phyloP scores from a whole-genome alignment of 805 yeast species.

The Metschnikowia sp. region DNA sequence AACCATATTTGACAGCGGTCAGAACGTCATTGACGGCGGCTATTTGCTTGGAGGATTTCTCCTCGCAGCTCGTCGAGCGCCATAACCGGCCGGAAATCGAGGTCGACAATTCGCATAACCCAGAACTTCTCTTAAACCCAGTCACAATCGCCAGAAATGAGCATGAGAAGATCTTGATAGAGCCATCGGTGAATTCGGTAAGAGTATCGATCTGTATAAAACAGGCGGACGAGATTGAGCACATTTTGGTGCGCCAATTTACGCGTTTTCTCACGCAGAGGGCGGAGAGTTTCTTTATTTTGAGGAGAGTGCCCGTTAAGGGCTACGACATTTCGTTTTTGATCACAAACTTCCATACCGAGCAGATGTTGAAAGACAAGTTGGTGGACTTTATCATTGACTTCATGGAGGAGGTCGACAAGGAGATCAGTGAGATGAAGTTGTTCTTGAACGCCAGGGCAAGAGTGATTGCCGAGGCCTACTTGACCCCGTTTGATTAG shows the following conservation, averaged over 20 bases:
- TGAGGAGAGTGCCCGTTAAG: constrained; percentile 85
- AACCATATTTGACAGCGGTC: constrained; percentile 92
- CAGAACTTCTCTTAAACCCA: constrained; percentile 83
- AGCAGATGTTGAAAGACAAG: constrained; percentile 91
- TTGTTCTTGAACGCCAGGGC: constrained; percentile 95
- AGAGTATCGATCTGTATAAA: constrained; percentile 89
- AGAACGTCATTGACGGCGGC: constrained; percentile 93
- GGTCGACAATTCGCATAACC: constrained; percentile 64
- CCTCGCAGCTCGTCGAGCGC: constrained; percentile 93
- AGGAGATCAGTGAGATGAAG: constrained; percentile 98
- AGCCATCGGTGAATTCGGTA: constrained; percentile 89
- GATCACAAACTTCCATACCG: constrained; percentile 92
- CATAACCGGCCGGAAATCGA: constrained; percentile 97
- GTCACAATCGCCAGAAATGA: constrained; percentile 91
- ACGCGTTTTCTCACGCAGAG: constrained; percentile 90
- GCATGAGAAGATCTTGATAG: constrained; percentile 87
- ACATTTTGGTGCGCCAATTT: constrained; percentile 89
- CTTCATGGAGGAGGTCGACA: constrained; percentile 98
- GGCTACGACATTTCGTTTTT: constrained; percentile 93
- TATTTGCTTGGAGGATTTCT: constrained; percentile 84
- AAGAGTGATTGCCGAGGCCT: constrained; percentile 95
- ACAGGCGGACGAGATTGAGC: constrained; percentile 97
- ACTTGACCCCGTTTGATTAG: constrained; percentile 82
- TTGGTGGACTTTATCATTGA: constrained; percentile 95
- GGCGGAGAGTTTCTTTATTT: constrained; percentile 89